A percentile compares a stretch with the other conserved stretches of the same genome.
Conservation (phyloP, 768 basidiomycete species). For the Collybia mongolica region DNA sequence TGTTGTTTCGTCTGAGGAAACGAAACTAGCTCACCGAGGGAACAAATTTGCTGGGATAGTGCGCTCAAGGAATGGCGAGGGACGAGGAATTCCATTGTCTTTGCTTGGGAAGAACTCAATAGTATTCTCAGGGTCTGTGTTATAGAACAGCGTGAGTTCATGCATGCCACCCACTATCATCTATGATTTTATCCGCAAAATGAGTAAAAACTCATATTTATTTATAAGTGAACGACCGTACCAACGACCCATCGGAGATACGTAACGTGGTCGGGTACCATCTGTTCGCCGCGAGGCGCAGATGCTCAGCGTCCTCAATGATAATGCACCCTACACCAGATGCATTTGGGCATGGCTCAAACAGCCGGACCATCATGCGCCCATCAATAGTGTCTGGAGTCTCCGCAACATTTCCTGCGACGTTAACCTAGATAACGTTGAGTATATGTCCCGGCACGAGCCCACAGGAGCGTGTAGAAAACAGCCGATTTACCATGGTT, state of each 20-base stretch:
- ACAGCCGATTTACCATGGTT: slow-evolving; percentile 10
- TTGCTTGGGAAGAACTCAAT: slow-evolving; percentile 15
- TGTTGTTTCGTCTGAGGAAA: neutral
- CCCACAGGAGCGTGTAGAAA: slow-evolving; percentile 26
- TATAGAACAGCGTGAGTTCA: slow-evolving; percentile 19
- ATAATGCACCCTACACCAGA: slow-evolving; percentile 26
- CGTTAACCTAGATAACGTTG: slow-evolving; percentile 20
- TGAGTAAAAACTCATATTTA: slow-evolving; percentile 22
- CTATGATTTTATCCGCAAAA: neutral
- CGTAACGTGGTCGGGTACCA: slow-evolving; percentile 41
- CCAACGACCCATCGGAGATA: slow-evolving; percentile 30
- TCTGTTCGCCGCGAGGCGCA: slow-evolving; percentile 34
- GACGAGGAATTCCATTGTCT: slow-evolving; percentile 33
- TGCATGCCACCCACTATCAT: slow-evolving; percentile 23
- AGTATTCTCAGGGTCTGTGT: slow-evolving; percentile 18
- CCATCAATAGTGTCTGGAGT: slow-evolving; percentile 27
- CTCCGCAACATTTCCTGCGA: slow-evolving; percentile 26
- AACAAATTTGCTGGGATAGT: slow-evolving; percentile 21
- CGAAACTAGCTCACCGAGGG: slow-evolving; percentile 19
- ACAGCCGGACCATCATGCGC: slow-evolving; percentile 33
- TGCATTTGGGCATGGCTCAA: slow-evolving; percentile 36
- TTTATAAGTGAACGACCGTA: slow-evolving; percentile 28
- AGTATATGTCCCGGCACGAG: too few relatives aligned
- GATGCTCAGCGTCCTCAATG: slow-evolving; percentile 30
- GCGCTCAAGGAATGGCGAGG: slow-evolving; percentile 22